These are phyloP conservation scores for Tolypocladium tundrense DNA, from an alignment of 2,329 filamentous ascomycete genomes.

Conservation along the genomic window DNA sequence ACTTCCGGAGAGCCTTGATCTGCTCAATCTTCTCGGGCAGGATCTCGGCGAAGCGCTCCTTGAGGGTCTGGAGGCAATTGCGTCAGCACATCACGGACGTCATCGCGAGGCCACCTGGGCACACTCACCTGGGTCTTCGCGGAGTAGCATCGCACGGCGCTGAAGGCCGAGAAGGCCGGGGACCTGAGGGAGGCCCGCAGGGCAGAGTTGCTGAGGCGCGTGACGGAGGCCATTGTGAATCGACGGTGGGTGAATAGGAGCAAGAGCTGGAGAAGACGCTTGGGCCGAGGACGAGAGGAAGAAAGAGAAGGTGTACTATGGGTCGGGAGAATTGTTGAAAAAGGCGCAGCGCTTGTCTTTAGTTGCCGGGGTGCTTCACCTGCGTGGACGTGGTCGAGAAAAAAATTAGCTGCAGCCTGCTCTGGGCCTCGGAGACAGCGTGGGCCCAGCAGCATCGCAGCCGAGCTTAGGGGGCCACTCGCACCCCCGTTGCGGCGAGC, in stretches of 20 bases:
- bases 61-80: conserved; percentile 59
- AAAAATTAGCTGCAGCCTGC: conserved; percentile 7
- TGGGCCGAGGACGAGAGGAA: conserved; percentile 19
- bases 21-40: conserved; percentile 96
- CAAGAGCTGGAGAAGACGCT: conserved; percentile 13
- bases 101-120: not conserved
- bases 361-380: conserved; percentile 3
- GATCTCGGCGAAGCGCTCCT: conserved; percentile 96
- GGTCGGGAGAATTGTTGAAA: conserved; percentile 17
- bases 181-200: conserved; percentile 66
- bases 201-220: conserved; percentile 72
- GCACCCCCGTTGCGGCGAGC: not conserved
- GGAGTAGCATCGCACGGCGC: conserved; percentile 82
- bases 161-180: conserved; percentile 65
- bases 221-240: conserved; percentile 65
- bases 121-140: conserved; percentile 73
- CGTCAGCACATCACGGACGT: conserved; percentile 1
- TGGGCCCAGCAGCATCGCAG: not conserved
- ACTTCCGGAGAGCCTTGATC: conserved; percentile 98
- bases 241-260: conserved; percentile 16
- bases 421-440: conserved; percentile 1
- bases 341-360: conserved; percentile 18
- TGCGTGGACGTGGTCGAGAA: conserved; percentile 8
- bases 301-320: conserved; percentile 20
- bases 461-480: not conserved